phyloP scores from a whole-genome alignment of 805 yeast species.

The Saccharomycopsis sp. region DNA sequence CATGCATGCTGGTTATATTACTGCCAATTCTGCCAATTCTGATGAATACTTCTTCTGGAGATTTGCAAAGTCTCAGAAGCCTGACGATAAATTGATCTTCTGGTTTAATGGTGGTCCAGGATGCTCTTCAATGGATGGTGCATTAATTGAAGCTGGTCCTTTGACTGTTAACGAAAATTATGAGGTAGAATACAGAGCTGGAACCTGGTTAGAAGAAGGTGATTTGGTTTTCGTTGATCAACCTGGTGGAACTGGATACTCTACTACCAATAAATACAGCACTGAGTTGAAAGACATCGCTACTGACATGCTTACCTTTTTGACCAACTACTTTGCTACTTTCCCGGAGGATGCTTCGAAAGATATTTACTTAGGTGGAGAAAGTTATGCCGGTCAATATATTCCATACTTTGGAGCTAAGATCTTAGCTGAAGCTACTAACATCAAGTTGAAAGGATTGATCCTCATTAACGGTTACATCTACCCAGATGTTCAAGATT shows the following conservation, averaged over 20 bases:
- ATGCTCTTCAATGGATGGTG: conserved; percentile 82
- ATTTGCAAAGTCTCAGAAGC: conserved; percentile 31
- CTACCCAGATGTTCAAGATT: conserved; percentile 70
- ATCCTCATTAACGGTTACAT: conserved; percentile 93
- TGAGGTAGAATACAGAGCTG: conserved; percentile 41
- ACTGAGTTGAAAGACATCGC: conserved; percentile 1
- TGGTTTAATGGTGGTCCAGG: conserved; percentile 94
- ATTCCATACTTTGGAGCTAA: conserved; percentile 28
- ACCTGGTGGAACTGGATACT: conserved; percentile 74
- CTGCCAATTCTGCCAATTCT: neutral
- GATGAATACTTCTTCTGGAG: conserved; percentile 56
- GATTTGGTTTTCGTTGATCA: conserved; percentile 70
- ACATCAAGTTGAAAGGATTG: conserved; percentile 51
- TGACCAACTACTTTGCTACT: conserved; percentile 46
- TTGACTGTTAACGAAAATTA: conserved; percentile 40
- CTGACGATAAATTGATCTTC: conserved; percentile 40
- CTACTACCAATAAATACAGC: conserved; percentile 35
- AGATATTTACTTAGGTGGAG: conserved; percentile 67
- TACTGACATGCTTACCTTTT: conserved; percentile 32
- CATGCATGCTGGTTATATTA: neutral
- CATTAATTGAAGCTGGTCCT: conserved; percentile 74
- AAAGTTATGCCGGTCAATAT: conserved; percentile 81
- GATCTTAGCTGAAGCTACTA: conserved; percentile 4
- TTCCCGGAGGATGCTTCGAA: conserved; percentile 53
- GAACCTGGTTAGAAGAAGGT: conserved; percentile 62